These are phyloP conservation scores for Globisporangium perplexum DNA, from an alignment of 352 stramenopile species.

Conservation along the genomic window DNA sequence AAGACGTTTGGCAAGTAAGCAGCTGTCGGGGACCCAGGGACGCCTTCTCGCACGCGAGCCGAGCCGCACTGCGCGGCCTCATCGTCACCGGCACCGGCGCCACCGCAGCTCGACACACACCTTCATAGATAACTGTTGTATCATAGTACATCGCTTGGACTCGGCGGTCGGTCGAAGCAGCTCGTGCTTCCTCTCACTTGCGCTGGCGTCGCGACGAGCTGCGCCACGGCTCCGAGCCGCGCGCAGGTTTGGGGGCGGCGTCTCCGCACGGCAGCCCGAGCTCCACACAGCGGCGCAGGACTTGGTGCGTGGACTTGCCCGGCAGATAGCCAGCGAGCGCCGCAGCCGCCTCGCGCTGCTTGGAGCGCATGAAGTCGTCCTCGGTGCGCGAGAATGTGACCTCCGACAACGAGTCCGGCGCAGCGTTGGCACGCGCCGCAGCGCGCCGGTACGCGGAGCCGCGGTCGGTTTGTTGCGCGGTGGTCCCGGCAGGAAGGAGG, in stretches of 20 bases:
- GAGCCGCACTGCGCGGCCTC: background rate
- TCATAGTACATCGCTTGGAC: background rate
- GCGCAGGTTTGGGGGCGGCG: constrained; percentile 18
- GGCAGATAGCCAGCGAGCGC: constrained; percentile 28
- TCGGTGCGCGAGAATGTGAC: constrained; percentile 41
- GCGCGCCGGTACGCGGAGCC: constrained; percentile 9
- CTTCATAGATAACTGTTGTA: background rate
- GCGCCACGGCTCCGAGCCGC: constrained; percentile 46
- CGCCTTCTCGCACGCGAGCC: background rate
- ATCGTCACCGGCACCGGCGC: background rate
- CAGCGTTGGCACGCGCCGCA: background rate
- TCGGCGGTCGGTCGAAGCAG: background rate
- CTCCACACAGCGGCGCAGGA: constrained; percentile 49
- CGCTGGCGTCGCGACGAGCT: constrained; percentile 1
- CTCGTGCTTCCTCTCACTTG: background rate
- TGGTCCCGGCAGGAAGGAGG: background rate
- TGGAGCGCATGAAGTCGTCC: constrained; percentile 37
- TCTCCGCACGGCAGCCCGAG: constrained; percentile 44
- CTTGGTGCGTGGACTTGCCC: constrained; percentile 27
- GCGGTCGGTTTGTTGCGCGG: background rate
- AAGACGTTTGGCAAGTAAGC: constrained; percentile 39
- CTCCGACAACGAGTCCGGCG: constrained; percentile 14
- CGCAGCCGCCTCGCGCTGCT: constrained; percentile 32
- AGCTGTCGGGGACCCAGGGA: background rate
- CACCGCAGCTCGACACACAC: background rate